Evolutionary conservation across 352 stramenopile species (phyloP), one percentile per base, ranked within the genome.

Genomic region (Phytopythium delawarense): DNA sequence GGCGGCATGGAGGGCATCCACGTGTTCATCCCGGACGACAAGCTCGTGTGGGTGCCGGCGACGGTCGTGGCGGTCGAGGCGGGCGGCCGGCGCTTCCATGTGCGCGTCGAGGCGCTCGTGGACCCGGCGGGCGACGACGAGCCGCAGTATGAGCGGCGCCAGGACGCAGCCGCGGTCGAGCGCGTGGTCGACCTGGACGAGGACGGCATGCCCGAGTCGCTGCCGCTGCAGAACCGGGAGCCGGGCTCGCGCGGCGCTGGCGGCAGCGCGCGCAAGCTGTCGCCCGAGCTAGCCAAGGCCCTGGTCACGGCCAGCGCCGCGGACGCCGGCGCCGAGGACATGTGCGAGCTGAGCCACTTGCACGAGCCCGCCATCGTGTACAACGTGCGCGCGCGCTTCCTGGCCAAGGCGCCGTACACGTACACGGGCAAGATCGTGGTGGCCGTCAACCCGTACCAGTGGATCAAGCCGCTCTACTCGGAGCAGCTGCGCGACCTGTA

Each of bases 381-480:
- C 76, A 98, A 97, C 65, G 75, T 98, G 37, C 81, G 89, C 39
- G 73, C 79, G 59, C 84, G 92, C 16, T 97, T 96, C 68, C 85
- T 86, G 30, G 75, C 78, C n/a, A 70, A 84, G 49, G 76, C 89
- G 62, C 96, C 96, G 2, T 99, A 99, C 79, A 99, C 96, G 45
- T 97, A 97, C 68, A 98, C 97, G 39, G 96, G 96, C 39, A 94
- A 98, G 65, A 99, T 99, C 74, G 87, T 99, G 28, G 90, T 99
- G 46, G 96, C 96, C 2, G 88, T 98, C 45, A 99, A 99, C 70
- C 96, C 96, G 39, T 99, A 98, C 66, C 81, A 84, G 45, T 96
- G 89, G 88, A 81, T 97, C 64, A 86, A 91, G 62, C 57, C 76
- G 20, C 70, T 96, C 49, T 97, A 98, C 72, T 84, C 79, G 9